These are phyloP conservation scores for Guadua angustifolia DNA, from an alignment of 176 grass and related monocot species.

Conservation along the genomic window DNA sequence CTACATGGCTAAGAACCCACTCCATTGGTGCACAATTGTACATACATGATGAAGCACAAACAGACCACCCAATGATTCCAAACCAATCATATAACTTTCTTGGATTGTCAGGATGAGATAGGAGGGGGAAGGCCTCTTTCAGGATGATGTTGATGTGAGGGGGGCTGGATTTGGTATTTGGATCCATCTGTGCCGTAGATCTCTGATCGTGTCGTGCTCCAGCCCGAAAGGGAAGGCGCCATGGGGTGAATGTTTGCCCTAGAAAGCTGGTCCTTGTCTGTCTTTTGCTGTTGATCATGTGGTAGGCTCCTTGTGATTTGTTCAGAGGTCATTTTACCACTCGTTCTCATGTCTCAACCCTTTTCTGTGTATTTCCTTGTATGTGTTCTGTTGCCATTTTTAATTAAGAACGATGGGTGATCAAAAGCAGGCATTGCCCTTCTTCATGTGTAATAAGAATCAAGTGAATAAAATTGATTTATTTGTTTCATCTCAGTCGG, in stretches of 20 bases:
- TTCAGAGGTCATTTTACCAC: constrained; percentile 12
- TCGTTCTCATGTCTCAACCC: constrained; percentile 5
- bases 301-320: constrained; percentile 40
- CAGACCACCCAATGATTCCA: constrained; percentile 44
- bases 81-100: constrained; percentile 41
- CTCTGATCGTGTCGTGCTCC: constrained; percentile 28
- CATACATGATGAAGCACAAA: constrained; percentile 37
- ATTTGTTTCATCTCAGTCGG: constrained; percentile 6
- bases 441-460: constrained; percentile 49
- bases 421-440: constrained; percentile 41
- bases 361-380: background rate
- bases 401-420: constrained; percentile 36
- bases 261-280: constrained; percentile 20
- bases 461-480: constrained; percentile 46
- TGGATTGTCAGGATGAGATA: constrained; percentile 46
- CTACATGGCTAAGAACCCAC: constrained; percentile 55
- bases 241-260: constrained; percentile 5
- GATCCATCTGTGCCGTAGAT: constrained; percentile 27
- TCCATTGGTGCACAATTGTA: constrained; percentile 32
- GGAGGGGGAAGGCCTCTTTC: constrained; percentile 18
- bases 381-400: constrained; percentile 5
- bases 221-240: constrained; percentile 19
- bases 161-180: constrained; percentile 40
- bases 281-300: constrained; percentile 28
- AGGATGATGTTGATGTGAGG: constrained; percentile 43